Evolutionary conservation across 805 yeast genomes (phyloP).

Genomic region (Tanozyma kutaoensis): DNA sequence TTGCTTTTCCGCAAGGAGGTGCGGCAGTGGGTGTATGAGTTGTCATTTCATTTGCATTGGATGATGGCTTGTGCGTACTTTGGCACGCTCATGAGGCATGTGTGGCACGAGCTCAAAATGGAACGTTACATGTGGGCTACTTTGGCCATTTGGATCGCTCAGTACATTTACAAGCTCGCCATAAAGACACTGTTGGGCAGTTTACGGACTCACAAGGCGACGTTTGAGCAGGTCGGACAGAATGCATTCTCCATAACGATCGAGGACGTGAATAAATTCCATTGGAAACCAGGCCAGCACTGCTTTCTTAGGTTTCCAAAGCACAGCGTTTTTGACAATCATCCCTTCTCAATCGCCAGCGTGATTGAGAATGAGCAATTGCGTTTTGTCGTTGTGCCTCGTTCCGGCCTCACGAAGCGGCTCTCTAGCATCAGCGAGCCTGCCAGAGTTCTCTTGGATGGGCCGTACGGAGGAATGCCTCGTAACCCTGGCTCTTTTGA

Average conservation of each 20-base stretch:
- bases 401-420: constrained; percentile 31
- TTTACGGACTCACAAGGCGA: too few species aligned
- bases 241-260: constrained; percentile 22
- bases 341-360: constrained; percentile 41
- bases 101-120: constrained; percentile 16
- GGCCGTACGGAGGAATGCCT: constrained; percentile 43
- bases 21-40: constrained; percentile 30
- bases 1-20: constrained; percentile 25
- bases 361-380: constrained; percentile 8
- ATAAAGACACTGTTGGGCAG: too few species aligned
- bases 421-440: too few species aligned
- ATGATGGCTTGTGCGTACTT: constrained; percentile 33
- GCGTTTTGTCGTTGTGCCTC: constrained; percentile 28
- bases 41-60: constrained; percentile 42
- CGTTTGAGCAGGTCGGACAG: constrained; percentile 15
- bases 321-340: constrained; percentile 32
- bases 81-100: constrained; percentile 34
- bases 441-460: constrained; percentile 34
- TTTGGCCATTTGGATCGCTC: constrained; percentile 38
- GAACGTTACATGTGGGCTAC: constrained; percentile 36
- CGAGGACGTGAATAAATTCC: constrained; percentile 14
- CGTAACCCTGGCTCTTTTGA: constrained; percentile 34
- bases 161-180: constrained; percentile 32
- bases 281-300: constrained; percentile 46
- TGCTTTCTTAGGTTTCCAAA: constrained; percentile 34